Conservation (phyloP, 805 yeast species). For the Cyberlindnera subsufficiens region DNA sequence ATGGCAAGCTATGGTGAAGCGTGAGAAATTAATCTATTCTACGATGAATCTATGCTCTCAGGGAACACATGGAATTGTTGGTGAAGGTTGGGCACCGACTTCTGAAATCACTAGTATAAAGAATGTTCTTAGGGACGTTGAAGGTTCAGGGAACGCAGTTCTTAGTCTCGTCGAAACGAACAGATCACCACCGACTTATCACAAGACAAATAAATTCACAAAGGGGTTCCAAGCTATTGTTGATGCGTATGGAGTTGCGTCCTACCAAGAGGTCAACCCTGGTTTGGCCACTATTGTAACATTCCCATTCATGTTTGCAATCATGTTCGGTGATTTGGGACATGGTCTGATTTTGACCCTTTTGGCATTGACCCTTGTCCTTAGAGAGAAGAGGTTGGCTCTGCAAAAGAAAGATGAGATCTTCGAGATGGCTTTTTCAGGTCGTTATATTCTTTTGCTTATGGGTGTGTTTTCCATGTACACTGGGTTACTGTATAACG, state of each 20-base stretch:
- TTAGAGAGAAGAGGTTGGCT: slow-evolving; percentile 67
- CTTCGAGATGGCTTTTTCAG: slow-evolving; percentile 92
- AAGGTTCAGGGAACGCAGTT: slow-evolving; percentile 30
- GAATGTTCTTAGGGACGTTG: slow-evolving; percentile 53
- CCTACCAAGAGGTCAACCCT: slow-evolving; percentile 93
- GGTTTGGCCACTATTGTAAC: slow-evolving; percentile 93
- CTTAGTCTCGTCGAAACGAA: slow-evolving; percentile 61
- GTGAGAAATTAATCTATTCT: slow-evolving; percentile 80
- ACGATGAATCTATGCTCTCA: slow-evolving; percentile 80
- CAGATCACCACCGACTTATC: slow-evolving; percentile 90
- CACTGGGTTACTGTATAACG: slow-evolving; percentile 92
- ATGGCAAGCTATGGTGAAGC: slow-evolving; percentile 65
- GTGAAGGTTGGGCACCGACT: slow-evolving; percentile 96
- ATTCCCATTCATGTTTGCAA: slow-evolving; percentile 97
- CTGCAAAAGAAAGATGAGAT: slow-evolving; percentile 81
- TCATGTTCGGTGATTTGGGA: slow-evolving; percentile 98
- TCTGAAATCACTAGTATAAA: slow-evolving; percentile 66
- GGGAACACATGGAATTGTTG: slow-evolving; percentile 78
- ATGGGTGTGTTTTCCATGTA: slow-evolving; percentile 96
- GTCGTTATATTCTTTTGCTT: slow-evolving; percentile 82
- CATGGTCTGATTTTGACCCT: slow-evolving; percentile 83
- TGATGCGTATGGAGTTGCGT: slow-evolving; percentile 92
- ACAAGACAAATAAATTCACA: slow-evolving; percentile 91
- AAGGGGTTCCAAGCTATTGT: slow-evolving; percentile 88
- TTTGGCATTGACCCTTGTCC: slow-evolving; percentile 65